Base-by-base conservation (phyloP, 169 alveolate species). In the Neospora caninum region DNA sequence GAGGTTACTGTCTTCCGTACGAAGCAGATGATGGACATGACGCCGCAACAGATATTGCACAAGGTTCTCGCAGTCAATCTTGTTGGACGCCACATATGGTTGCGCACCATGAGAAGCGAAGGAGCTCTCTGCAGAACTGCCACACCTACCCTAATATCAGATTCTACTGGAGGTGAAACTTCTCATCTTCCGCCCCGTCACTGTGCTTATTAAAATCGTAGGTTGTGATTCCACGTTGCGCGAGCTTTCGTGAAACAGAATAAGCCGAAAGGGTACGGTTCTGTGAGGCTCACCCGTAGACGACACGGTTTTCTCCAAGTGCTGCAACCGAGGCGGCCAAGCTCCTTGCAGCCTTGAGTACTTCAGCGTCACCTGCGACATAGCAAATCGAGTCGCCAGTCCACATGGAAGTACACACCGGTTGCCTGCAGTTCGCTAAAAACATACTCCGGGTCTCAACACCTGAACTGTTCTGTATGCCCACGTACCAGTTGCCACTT, bases 301-400 rank as follows among this genome's bases (percentile, higher is more conserved):
- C 89, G 39, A 16, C 25, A 18, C 89, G 89, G 27, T 82, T 82
- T n/a, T 82, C 89, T 10, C 89, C 89, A 31, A 43, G 31, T 20
- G 89, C 27, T 20, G 89, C 89, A 18, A 42, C 49, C 38, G 89
- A 41, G 36, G 67, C 58, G 4, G 89, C 89, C 89, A 82, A 49
- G 0, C 67, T 25, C 41, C 22, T 41, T 20, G 89, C 89, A n/a
- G 54, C 31, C 41, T 82, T n/a, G 6, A 82, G 39, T 22, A 45
- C 89, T 22, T 82, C 67, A 18, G 89, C 89, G n/a, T 82, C 89
- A 31, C 89, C 89, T 82, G 89, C 69, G 39, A 64, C 78, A 29
- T 64, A 16, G 36, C 36, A 13, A 64, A 29, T 18, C 78, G 34
- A 64, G 9, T 7, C 29, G 31, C 34, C 78, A 29, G 9, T 64